A percentile compares a stretch with the other conserved stretches of the same genome.
These are phyloP conservation scores for Leccinum subtestaceum DNA, from an alignment of 768 basidiomycete genomes.

Conservation along the genomic window DNA sequence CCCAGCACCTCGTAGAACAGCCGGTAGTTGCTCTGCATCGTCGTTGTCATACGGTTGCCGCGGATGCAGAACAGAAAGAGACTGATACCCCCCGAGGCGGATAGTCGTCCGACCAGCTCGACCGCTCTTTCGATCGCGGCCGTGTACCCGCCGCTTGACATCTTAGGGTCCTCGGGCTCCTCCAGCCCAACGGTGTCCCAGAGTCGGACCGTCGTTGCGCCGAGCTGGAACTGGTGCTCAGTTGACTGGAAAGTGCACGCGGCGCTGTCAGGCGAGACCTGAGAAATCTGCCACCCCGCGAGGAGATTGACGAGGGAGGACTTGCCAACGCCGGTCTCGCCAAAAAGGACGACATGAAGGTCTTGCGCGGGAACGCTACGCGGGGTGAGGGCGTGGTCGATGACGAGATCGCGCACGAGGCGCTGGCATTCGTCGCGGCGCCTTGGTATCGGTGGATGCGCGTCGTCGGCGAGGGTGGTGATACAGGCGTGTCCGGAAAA, in stretches of 20 bases:
- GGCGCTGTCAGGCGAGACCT: conserved; percentile 23
- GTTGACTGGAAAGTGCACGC: conserved; percentile 33
- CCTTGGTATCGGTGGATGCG: conserved; percentile 12
- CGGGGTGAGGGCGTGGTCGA: conserved; percentile 22
- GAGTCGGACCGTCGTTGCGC: conserved; percentile 20
- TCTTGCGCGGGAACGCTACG: conserved; percentile 18
- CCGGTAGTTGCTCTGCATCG: conserved; percentile 30
- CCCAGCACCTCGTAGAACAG: conserved; percentile 43
- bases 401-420: conserved; percentile 23
- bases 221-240: conserved; percentile 27
- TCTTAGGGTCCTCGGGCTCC: conserved; percentile 16
- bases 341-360: conserved; percentile 39
- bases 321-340: conserved; percentile 38
- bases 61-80: conserved; percentile 35
- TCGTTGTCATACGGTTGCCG: conserved; percentile 28
- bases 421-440: conserved; percentile 25
- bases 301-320: conserved; percentile 40
- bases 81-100: conserved; percentile 25
- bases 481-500: conserved; percentile 24
- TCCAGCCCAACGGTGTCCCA: conserved; percentile 36
- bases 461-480: conserved; percentile 22
- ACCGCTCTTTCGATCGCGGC: conserved; percentile 29
- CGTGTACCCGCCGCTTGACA: conserved; percentile 16
- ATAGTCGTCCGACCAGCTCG: conserved; percentile 31
- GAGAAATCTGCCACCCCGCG: conserved; percentile 28